Evolutionary conservation across 345 rosid genomes (phyloP).

Genomic region (Eucalyptus shirleyi): DNA sequence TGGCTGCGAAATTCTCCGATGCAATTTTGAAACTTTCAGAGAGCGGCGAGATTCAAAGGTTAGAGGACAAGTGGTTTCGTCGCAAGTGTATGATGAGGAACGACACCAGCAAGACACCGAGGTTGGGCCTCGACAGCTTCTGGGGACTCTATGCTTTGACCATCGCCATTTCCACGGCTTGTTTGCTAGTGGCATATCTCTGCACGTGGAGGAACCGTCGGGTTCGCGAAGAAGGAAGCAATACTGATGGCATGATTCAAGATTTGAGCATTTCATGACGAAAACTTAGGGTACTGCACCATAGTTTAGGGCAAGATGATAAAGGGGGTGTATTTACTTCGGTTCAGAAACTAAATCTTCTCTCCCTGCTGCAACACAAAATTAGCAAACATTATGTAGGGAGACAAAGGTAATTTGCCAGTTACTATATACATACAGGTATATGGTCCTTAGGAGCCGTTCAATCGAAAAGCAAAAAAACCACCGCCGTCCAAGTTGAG

Average conservation of each 20-base stretch:
- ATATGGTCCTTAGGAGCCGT: not conserved
- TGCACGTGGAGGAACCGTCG: not conserved
- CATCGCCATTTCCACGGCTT: slow-evolving; percentile 15
- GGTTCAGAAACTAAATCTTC: not conserved
- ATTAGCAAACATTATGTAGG: not conserved
- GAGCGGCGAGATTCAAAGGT: not conserved
- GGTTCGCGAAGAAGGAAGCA: not conserved
- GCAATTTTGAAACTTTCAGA: slow-evolving; percentile 29
- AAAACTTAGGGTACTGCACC: not conserved
- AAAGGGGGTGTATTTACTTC: not conserved
- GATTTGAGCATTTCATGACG: not conserved
- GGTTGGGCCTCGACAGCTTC: slow-evolving; percentile 21
- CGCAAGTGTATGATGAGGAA: slow-evolving; percentile 1
- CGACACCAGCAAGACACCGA: not conserved
- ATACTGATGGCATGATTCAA: not conserved
- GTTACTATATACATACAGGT: not conserved
- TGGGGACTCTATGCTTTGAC: slow-evolving; percentile 23
- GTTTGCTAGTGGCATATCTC: slow-evolving; percentile 2
- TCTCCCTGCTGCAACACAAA: not conserved
- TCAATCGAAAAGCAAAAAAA: not conserved
- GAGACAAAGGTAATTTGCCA: not conserved
- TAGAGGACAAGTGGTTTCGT: slow-evolving; percentile 21
- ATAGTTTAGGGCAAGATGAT: not conserved
- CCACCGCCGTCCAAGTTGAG: not conserved
- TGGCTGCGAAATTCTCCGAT: slow-evolving; percentile 20